These are phyloP conservation scores for Podospora pseudopauciseta DNA, from an alignment of 495 filamentous ascomycete genomes.

Conservation along the genomic window DNA sequence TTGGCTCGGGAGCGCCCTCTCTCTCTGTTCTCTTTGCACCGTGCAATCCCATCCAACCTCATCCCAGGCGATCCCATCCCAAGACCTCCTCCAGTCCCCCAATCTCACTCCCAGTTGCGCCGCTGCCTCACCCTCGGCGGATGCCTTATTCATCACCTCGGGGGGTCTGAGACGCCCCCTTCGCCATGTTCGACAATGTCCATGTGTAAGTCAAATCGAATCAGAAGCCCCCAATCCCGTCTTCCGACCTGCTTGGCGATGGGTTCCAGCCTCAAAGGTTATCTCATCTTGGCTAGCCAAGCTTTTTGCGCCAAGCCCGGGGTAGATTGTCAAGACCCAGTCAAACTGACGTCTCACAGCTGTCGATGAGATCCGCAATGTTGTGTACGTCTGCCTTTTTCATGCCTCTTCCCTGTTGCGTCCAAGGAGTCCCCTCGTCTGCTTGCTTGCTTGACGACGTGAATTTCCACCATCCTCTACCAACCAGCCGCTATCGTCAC, in stretches of 20 bases:
- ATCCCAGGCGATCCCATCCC: background rate
- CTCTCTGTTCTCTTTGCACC: background rate
- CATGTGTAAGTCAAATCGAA: constrained; percentile 25
- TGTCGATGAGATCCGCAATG: constrained; percentile 40
- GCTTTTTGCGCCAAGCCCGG: constrained; percentile 37
- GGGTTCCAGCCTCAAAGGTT: constrained; percentile 17
- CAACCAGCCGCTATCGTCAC: constrained; percentile 11
- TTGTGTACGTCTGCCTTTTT: constrained; percentile 30
- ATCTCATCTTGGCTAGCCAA: constrained; percentile 34
- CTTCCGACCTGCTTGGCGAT: constrained; percentile 20
- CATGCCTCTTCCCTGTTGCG: constrained; percentile 3
- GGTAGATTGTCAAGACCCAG: constrained; percentile 20
- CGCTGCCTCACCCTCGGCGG: constrained; percentile 6
- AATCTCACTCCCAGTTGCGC: background rate
- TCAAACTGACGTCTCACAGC: constrained; percentile 34
- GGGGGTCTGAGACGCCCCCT: constrained; percentile 14
- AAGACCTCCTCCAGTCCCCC: background rate
- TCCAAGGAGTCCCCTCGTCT: background rate
- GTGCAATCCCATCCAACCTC: background rate
- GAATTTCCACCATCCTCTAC: background rate
- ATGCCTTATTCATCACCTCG: constrained; percentile 14
- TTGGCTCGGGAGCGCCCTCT: background rate
- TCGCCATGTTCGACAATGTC: constrained; percentile 32
- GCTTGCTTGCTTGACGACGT: background rate
- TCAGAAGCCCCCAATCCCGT: background rate